Base-by-base conservation (phyloP, 768 basidiomycete species). In the Hygrophorus russula region DNA sequence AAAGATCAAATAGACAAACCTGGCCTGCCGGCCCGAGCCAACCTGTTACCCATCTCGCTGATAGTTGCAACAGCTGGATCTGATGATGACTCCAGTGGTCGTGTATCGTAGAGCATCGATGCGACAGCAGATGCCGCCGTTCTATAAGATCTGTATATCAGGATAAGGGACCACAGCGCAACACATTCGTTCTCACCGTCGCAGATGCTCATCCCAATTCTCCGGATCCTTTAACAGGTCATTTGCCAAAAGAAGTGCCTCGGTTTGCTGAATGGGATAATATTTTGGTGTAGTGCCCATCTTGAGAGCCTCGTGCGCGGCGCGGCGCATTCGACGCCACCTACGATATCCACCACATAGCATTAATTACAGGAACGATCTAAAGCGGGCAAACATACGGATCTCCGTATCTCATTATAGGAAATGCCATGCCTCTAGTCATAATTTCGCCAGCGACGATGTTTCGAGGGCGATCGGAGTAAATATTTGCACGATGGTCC, bases 1-100 rank as follows among this genome's bases (percentile, higher is more conserved):
- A 39, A 60, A 54, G 44, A 67, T 66, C 17, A 65, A 18, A 62
- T 20, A 46, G 59, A 59, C 20, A 56, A 53, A 2, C 68, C 68
- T 30, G 66, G 67, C 29, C 56, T 53, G 7, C 57, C 56, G 2
- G 68, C 63, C 8, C 51, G 51, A 11, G 59, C 58, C 12, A 66
- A 42, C 7, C 62, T 29, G 6, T 48, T 36, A 8, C 57, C 49
- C 27, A 58, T 51, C 10, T 46, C 42, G 18, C 46, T 47, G 41
- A 56, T 43, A 10, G 42, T 30, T n/a, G n/a, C 13, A 27, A 56
- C 48, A 1, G 38, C 9, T 19, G 51, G 53, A 40, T 56, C 53
- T 12, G 46, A 29, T 2, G 18, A 13, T 34, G 31, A 33, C 17
- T 44, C n/a, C n/a, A 54, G 33, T 9, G 51, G 42, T 5, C 34